phyloP scores from a whole-genome alignment of 768 basidiomycete genomes.

The Suillus lakei region DNA sequence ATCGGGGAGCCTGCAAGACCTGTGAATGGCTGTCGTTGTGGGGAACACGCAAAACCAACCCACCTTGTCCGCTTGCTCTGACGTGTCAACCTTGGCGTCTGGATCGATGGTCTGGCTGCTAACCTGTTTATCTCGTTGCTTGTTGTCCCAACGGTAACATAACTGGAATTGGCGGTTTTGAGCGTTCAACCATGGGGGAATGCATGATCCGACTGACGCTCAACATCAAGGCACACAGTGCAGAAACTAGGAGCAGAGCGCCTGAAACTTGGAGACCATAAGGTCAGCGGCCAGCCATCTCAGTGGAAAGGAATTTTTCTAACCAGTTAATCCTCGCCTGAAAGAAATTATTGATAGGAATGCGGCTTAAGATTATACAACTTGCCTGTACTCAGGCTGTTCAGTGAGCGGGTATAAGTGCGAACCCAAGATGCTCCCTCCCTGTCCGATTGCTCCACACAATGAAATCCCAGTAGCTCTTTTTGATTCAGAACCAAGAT shows the following conservation, averaged over 20 bases:
- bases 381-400: constrained; percentile 62
- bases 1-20: background rate
- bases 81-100: constrained; percentile 58
- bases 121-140: constrained; percentile 51
- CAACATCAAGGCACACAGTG: constrained; percentile 54
- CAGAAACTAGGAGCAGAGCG: constrained; percentile 59
- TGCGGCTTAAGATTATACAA: constrained; percentile 19
- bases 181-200: background rate
- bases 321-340: background rate
- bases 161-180: constrained; percentile 50
- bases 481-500: constrained; percentile 71
- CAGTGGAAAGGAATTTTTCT: background rate
- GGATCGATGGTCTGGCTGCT: constrained; percentile 46
- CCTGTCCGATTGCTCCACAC: constrained; percentile 75
- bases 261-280: background rate
- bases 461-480: constrained; percentile 69
- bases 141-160: constrained; percentile 67
- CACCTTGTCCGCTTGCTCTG: constrained; percentile 68
- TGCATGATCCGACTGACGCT: constrained; percentile 48
- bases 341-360: background rate
- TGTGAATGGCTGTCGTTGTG: background rate
- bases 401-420: constrained; percentile 64
- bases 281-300: background rate
- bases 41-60: constrained; percentile 1
- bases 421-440: constrained; percentile 67